A percentile compares a stretch with the other conserved stretches of the same genome.
Evolutionary conservation across 1,284 basidiomycete species (phyloP).

Genomic region (Cryptococcus sp.): DNA sequence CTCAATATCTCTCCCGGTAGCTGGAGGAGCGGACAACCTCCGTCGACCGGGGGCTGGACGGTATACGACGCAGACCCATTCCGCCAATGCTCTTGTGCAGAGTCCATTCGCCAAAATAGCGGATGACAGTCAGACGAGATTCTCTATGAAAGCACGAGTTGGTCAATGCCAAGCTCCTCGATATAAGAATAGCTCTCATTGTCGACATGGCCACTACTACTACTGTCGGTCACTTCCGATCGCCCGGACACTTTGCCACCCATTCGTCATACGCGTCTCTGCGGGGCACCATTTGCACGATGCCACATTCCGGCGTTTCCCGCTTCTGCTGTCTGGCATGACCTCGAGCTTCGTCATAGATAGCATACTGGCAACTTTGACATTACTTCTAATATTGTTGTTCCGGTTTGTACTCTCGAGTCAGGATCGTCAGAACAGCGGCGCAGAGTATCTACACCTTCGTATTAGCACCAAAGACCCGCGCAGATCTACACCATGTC

Average conservation of each 20-base stretch:
- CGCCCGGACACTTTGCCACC: background rate
- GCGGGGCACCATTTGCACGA: background rate
- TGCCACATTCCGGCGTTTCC: constrained; percentile 19
- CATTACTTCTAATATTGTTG: background rate
- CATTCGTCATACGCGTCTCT: constrained; percentile 1
- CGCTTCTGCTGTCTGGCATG: background rate
- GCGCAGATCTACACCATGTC: constrained; percentile 19
- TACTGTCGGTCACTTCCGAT: background rate
- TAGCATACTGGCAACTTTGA: background rate
- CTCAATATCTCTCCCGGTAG: constrained; percentile 42
- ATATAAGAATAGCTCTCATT: background rate
- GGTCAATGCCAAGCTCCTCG: background rate
- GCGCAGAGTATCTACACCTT: background rate
- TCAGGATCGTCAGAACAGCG: constrained; percentile 2
- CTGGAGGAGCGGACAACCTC: constrained; percentile 25
- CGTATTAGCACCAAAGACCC: background rate
- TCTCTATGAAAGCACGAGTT: background rate
- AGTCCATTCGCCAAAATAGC: no score
- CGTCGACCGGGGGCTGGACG: constrained; percentile 7
- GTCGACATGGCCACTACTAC: background rate
- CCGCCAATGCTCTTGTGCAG: no score
- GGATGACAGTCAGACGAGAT: no score
- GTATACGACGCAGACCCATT: background rate
- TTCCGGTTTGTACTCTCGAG: background rate
- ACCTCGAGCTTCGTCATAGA: no score